A percentile compares a stretch with the other conserved stretches of the same genome.
These are phyloP conservation scores for Asterophora lycoperdoides DNA, from an alignment of 768 basidiomycete species.

Conservation along the genomic window DNA sequence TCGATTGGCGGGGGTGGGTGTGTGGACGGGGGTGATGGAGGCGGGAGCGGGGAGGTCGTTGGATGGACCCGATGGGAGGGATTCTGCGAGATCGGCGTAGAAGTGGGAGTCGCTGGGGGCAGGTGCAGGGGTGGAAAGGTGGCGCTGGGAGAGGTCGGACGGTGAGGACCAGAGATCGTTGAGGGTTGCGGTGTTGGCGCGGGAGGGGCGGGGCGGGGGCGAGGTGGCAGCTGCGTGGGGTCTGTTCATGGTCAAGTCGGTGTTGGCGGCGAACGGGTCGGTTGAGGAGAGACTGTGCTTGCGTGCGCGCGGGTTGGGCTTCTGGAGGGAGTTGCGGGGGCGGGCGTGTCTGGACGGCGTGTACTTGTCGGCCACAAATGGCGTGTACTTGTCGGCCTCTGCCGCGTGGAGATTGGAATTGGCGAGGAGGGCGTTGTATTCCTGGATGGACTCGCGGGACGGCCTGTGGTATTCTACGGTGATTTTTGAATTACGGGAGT, in stretches of 20 bases:
- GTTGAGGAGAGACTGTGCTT: constrained; percentile 50
- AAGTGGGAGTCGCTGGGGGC: constrained; percentile 33
- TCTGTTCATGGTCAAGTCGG: constrained; percentile 26
- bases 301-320: constrained; percentile 47
- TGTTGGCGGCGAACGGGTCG: constrained; percentile 56
- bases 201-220: constrained; percentile 75
- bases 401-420: constrained; percentile 55
- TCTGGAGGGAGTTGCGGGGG: constrained; percentile 64
- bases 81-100: constrained; percentile 42
- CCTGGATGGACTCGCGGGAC: constrained; percentile 70
- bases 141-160: constrained; percentile 39
- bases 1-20: constrained; percentile 24
- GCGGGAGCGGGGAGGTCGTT: constrained; percentile 23
- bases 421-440: constrained; percentile 69
- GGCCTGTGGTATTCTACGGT: constrained; percentile 77
- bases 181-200: constrained; percentile 79
- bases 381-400: constrained; percentile 38
- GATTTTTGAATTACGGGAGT: constrained; percentile 53
- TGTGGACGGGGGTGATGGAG: constrained; percentile 18
- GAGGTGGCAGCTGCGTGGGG: constrained; percentile 37
- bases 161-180: constrained; percentile 63
- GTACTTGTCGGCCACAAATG: constrained; percentile 37
- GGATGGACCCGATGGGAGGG: constrained; percentile 32
- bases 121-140: constrained; percentile 46
- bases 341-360: constrained; percentile 28